Conservation (phyloP, 768 basidiomycete genomes). For the Russula abietina region DNA sequence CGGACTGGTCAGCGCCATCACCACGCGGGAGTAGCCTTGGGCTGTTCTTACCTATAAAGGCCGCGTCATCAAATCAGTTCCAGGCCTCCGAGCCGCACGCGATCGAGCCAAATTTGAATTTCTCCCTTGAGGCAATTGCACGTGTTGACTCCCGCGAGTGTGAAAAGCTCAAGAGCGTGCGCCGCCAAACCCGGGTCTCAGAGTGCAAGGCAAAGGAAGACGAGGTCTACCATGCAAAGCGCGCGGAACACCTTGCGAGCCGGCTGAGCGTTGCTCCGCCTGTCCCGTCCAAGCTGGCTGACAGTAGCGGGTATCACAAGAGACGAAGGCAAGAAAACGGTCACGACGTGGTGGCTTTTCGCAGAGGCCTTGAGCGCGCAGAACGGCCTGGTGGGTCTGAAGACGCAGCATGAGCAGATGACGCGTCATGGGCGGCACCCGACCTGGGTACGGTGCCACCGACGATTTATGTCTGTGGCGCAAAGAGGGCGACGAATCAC, state of each 20-base stretch:
- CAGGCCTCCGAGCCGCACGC: conserved; percentile 12
- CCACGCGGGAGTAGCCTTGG: conserved; percentile 19
- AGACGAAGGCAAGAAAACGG: background rate
- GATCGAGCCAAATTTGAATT: conserved; percentile 23
- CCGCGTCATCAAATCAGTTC: conserved; percentile 19
- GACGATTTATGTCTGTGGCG: conserved; percentile 10
- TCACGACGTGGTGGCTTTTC: conserved; percentile 14
- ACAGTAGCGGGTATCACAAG: conserved; percentile 12
- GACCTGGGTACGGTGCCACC: conserved; percentile 6
- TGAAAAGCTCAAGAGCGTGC: conserved; percentile 18
- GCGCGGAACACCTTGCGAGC: conserved; percentile 19
- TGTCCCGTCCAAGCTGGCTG: conserved; percentile 23
- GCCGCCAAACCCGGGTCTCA: conserved; percentile 19
- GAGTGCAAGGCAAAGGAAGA: conserved; percentile 25
- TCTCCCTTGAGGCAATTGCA: conserved; percentile 9
- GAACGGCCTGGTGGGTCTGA: conserved; percentile 18
- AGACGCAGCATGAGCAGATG: conserved; percentile 18
- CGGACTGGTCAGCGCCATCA: conserved; percentile 17
- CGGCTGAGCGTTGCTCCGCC: conserved; percentile 21
- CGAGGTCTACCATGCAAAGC: conserved; percentile 17
- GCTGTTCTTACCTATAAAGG: conserved; percentile 22
- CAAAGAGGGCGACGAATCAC: conserved; percentile 4
- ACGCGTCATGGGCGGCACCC: conserved; percentile 11
- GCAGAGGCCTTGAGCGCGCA: conserved; percentile 22
- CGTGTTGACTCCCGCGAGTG: conserved; percentile 18